phyloP scores from a whole-genome alignment of 345 rosid species.

The Brassica juncea region DNA sequence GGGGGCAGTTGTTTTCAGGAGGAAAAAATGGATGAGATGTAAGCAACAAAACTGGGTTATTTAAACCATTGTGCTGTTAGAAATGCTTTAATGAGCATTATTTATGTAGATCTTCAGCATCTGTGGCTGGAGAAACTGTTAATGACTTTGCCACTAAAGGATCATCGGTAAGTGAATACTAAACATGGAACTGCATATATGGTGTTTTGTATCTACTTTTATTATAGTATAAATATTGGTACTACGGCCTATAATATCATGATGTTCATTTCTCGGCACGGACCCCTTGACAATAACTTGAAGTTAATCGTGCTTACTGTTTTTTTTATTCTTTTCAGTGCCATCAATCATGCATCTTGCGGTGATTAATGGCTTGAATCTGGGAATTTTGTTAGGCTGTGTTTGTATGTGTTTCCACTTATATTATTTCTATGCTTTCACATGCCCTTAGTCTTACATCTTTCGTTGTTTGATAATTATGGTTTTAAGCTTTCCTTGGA shows the following conservation, averaged over 20 bases:
- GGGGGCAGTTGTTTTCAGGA: conserved; percentile 5
- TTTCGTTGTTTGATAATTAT: neutral
- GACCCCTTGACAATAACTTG: neutral
- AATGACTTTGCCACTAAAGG: neutral
- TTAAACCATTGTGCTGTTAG: neutral
- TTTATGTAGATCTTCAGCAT: conserved; percentile 31
- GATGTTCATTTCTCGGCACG: neutral
- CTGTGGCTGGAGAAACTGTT: conserved; percentile 1
- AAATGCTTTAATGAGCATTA: neutral
- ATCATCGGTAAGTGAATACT: conserved; percentile 23
- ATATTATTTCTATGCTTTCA: conserved; percentile 4
- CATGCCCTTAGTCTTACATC: conserved; percentile 11
- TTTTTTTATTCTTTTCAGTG: neutral
- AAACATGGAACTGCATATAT: conserved; percentile 11
- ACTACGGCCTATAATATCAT: neutral
- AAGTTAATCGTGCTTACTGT: neutral
- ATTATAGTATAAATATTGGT: neutral
- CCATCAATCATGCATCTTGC: neutral
- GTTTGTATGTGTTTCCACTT: neutral
- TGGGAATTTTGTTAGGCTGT: conserved; percentile 2
- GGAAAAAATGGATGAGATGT: conserved; percentile 35
- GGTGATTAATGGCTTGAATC: neutral
- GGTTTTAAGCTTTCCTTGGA: neutral
- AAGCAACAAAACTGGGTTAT: conserved; percentile 7
- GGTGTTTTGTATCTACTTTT: neutral